phyloP scores from a whole-genome alignment of 2,329 filamentous ascomycete species.

The Myotisia sp. region DNA sequence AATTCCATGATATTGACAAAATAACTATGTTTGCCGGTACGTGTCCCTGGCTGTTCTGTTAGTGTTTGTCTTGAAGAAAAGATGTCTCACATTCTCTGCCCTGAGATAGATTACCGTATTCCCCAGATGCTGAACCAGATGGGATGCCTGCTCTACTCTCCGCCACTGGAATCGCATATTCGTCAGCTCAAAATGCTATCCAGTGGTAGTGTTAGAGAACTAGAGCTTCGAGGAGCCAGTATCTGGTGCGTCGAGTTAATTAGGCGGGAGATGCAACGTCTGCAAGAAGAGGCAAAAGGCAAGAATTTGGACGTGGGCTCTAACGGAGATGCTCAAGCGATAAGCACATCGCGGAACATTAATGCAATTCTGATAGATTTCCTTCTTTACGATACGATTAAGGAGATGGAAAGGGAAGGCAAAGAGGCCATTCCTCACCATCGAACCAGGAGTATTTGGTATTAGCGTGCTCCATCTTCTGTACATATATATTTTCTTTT shows the following conservation, averaged over 20 bases:
- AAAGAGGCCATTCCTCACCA: slow-evolving; percentile 57
- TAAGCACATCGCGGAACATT: no score
- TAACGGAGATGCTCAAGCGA: slow-evolving; percentile 13
- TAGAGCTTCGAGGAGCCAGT: slow-evolving; percentile 80
- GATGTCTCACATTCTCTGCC: background rate
- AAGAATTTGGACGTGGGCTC: slow-evolving; percentile 1
- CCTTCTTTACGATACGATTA: slow-evolving; percentile 90
- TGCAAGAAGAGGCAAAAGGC: slow-evolving; percentile 6
- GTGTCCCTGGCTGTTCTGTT: slow-evolving; percentile 11
- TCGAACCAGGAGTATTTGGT: slow-evolving; percentile 88
- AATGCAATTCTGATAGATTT: slow-evolving; percentile 96
- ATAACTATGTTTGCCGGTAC: slow-evolving; percentile 87
- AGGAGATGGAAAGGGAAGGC: slow-evolving; percentile 57
- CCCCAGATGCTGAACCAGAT: slow-evolving; percentile 82
- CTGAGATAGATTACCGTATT: slow-evolving; percentile 63
- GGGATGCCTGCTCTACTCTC: slow-evolving; percentile 72
- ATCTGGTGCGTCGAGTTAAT: slow-evolving; percentile 95
- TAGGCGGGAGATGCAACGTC: slow-evolving; percentile 53
- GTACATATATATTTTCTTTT: no score
- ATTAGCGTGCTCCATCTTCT: slow-evolving; percentile 36
- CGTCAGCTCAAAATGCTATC: slow-evolving; percentile 49
- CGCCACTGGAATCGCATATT: slow-evolving; percentile 59
- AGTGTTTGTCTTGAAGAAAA: background rate
- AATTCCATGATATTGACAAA: slow-evolving; percentile 80
- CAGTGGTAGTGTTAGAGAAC: slow-evolving; percentile 62